Base-by-base conservation (phyloP, 192 early-diverging fungal genomes). In the Dissophora globulifera region DNA sequence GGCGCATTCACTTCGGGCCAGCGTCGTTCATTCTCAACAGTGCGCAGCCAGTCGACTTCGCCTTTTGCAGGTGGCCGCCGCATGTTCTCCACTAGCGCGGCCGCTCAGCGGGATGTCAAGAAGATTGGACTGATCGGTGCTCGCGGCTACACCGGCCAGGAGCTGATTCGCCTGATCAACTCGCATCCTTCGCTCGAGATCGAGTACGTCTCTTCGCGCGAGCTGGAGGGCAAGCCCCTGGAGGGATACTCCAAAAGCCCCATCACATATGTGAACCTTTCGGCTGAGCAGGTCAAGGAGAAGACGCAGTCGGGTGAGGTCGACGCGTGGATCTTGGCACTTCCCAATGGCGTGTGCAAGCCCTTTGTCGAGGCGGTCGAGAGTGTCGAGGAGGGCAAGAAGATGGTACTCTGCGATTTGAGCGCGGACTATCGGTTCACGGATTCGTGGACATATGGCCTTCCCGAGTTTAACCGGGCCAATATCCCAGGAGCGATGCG, bases 141-240 rank as follows among this genome's bases (percentile, higher is more conserved):
- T 26, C 93, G 98, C 56, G 98, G 98, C 22, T 95, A 92, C 78
- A 99, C 98, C 22, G 98, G 98, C 10, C 92, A 90, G 52, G 96
- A 99, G 79, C 85, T 99, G 49, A 97, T 99, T 68, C 84, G 87
- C 50, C 82, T 99, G 11, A 88, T 99, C 53, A 88, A 95, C 64
- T 85, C 81, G 17, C 98, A 99, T 71, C 96, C 95, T 47, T 67
- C 84, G 25, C 76, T 96, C 11, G 91, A 96, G 58, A 86, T 99
- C 33, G 87, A 92, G 16, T 91, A 93, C 65, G 94, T 99, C 32
- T 92, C 91, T 20, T 98, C 98, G 33, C 93, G 96, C 59, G 98
- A 99, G 81, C 84, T 99, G 50, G 87, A 86, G 29, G 98, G 98
- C 9, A 92, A 95, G 83, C 84, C 87, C 17, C 87, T 96, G 67